These are phyloP conservation scores for Aspergillus kassunensis DNA, from an alignment of 495 filamentous ascomycete genomes.

Conservation along the genomic window DNA sequence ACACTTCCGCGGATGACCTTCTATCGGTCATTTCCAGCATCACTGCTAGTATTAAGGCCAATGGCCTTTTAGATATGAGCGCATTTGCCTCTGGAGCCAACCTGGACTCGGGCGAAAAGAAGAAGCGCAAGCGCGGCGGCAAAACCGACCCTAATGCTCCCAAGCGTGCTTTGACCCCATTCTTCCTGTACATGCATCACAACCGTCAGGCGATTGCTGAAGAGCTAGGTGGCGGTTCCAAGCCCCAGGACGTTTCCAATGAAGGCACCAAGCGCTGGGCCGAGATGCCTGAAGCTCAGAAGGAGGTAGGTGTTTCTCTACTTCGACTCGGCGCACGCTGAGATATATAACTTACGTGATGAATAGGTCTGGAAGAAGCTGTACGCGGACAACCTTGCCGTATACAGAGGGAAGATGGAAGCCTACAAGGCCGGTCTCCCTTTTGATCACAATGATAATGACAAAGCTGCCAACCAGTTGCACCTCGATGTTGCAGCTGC, in stretches of 20 bases:
- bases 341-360: constrained; percentile 10
- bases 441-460: constrained; percentile 51
- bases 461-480: constrained; percentile 51
- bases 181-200: constrained; percentile 87
- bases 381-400: constrained; percentile 70
- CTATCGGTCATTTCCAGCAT: constrained; percentile 43
- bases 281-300: constrained; percentile 65
- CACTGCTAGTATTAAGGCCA: constrained; percentile 42
- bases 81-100: constrained; percentile 35
- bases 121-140: constrained; percentile 80
- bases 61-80: constrained; percentile 35
- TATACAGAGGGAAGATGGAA: constrained; percentile 67
- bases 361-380: constrained; percentile 65
- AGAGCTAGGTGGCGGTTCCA: constrained; percentile 66
- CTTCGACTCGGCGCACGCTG: not conserved
- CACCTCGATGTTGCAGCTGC: constrained; percentile 55
- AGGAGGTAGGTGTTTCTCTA: constrained; percentile 61
- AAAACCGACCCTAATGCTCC: constrained; percentile 87
- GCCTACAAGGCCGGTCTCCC: constrained; percentile 60
- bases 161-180: constrained; percentile 88
- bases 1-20: constrained; percentile 48
- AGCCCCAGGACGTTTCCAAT: constrained; percentile 73
- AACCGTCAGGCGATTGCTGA: constrained; percentile 71
- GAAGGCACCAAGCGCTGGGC: constrained; percentile 83
- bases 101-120: constrained; percentile 60